These are phyloP conservation scores for Kalanchoe fedtschenkoi DNA, from an alignment of 164 flowering plant species.

Conservation along the genomic window DNA sequence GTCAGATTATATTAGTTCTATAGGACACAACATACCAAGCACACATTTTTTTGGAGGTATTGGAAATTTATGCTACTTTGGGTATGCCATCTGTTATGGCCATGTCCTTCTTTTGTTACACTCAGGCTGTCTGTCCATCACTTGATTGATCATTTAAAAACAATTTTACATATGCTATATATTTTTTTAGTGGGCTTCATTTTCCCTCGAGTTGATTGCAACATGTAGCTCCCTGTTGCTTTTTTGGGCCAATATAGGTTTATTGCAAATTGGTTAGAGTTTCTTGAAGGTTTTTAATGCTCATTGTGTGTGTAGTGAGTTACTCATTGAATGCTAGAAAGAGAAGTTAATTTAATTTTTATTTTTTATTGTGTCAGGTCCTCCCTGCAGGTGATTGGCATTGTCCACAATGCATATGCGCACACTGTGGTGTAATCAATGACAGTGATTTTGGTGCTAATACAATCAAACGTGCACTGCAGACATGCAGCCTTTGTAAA, in stretches of 20 bases:
- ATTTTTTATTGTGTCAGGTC: conserved; percentile 34
- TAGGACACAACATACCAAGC: not conserved
- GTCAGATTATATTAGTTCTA: not conserved
- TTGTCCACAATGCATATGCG: conserved; percentile 89
- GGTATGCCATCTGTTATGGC: not conserved
- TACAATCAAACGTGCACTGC: not conserved
- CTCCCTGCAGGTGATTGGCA: conserved; percentile 95
- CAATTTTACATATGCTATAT: too few relatives aligned
- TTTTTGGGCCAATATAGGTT: not conserved
- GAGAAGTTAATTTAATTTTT: not conserved
- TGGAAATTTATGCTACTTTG: too few relatives aligned
- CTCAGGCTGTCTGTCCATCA: not conserved
- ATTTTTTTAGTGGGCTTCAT: too few relatives aligned
- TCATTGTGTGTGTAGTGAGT: not conserved
- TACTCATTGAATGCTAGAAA: not conserved
- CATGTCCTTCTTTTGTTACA: not conserved
- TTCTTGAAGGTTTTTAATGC: not conserved
- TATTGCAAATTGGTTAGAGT: not conserved
- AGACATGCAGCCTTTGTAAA: not conserved
- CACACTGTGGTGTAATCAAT: conserved; percentile 41
- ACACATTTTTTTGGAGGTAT: not conserved
- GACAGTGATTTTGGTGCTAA: not conserved
- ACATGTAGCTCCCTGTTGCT: too few relatives aligned
- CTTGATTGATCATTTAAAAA: not conserved
- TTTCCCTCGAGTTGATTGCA: too few relatives aligned